A percentile compares a stretch with the other conserved stretches of the same genome.
Conservation (phyloP, 73 alveolate species). For the Paramecium biaurelia region DNA sequence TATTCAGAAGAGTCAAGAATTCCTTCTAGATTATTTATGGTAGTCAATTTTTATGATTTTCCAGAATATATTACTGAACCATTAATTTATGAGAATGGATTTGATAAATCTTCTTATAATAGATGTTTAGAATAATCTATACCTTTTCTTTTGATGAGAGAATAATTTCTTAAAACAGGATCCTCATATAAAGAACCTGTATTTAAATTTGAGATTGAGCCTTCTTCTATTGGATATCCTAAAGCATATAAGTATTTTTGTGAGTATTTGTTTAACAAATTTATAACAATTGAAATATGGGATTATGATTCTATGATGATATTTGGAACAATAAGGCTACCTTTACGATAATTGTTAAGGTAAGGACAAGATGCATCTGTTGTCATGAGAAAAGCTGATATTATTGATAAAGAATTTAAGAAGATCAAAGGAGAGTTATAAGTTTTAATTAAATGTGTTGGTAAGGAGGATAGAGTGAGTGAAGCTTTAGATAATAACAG, state of each 20-base stretch:
- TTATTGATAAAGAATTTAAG: conserved; percentile 1
- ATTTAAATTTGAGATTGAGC: neutral
- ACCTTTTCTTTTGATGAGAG: conserved; percentile 18
- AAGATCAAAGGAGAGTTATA: conserved; percentile 26
- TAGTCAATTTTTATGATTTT: conserved; percentile 10
- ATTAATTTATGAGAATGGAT: neutral
- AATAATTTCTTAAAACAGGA: neutral
- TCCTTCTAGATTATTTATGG: neutral
- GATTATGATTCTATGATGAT: conserved; percentile 36
- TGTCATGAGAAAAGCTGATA: conserved; percentile 24
- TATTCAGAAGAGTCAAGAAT: conserved; percentile 7
- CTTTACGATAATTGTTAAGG: conserved; percentile 3
- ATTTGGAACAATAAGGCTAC: neutral
- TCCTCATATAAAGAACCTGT: conserved; percentile 11
- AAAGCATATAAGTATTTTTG: neutral
- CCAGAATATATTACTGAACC: neutral
- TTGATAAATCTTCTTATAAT: neutral
- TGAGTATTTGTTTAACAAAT: neutral
- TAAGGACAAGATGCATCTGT: neutral
- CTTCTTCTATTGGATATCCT: neutral
- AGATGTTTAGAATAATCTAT: neutral
- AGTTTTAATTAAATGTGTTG: neutral
- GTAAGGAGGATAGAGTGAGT: neutral
- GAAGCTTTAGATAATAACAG: neutral
- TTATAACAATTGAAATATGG: conserved; percentile 12